Evolutionary conservation across 805 yeast genomes (phyloP).

Genomic region (Starmerella bombicola): DNA sequence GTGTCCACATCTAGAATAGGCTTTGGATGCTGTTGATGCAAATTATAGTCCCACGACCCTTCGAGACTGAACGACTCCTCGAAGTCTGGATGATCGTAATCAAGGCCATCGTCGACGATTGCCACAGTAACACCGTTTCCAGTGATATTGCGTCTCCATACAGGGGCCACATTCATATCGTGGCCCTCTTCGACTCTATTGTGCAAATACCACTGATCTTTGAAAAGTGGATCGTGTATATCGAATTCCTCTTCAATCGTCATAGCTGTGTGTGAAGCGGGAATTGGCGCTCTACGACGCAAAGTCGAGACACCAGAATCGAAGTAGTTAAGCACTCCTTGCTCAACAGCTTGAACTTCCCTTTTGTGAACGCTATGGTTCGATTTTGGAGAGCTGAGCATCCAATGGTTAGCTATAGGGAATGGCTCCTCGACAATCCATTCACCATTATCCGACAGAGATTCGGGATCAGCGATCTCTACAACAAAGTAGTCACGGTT

Average conservation of each 20-base stretch:
- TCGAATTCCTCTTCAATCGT: constrained; percentile 33
- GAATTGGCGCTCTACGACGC: constrained; percentile 16
- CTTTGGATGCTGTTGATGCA: constrained; percentile 57
- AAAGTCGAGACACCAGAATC: constrained; percentile 3
- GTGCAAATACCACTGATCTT: constrained; percentile 82
- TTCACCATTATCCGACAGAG: constrained; percentile 3
- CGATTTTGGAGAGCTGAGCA: constrained; percentile 15
- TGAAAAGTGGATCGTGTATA: constrained; percentile 75
- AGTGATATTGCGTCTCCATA: constrained; percentile 71
- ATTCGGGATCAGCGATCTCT: constrained; percentile 14
- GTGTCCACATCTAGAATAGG: constrained; percentile 73
- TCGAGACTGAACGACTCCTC: constrained; percentile 43
- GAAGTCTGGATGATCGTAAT: constrained; percentile 65
- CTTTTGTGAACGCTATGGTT: background rate
- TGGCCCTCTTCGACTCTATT: constrained; percentile 62
- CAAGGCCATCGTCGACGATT: constrained; percentile 88
- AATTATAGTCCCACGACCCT: constrained; percentile 93
- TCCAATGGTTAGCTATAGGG: constrained; percentile 24
- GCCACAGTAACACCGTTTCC: constrained; percentile 80
- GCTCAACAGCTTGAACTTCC: background rate
- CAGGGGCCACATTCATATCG: constrained; percentile 75
- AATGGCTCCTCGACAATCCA: constrained; percentile 22
- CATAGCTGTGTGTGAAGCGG: background rate
- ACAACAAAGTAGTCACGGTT: constrained; percentile 21
- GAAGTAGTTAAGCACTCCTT: constrained; percentile 9